phyloP scores from a whole-genome alignment of 2,329 filamentous ascomycete species.

The Sporothrix sp. region DNA sequence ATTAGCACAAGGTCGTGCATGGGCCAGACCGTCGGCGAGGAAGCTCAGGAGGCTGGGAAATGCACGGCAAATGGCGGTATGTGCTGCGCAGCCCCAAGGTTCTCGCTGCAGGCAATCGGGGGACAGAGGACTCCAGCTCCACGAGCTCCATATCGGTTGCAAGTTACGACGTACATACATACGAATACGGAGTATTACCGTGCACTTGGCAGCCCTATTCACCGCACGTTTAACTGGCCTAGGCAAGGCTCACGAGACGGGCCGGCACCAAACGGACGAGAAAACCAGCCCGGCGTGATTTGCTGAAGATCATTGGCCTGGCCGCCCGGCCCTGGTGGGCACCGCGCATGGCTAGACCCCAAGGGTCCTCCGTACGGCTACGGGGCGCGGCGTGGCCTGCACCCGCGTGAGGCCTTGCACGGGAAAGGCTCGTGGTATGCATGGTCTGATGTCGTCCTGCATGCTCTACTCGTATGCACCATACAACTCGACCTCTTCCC shows the following conservation, averaged over 20 bases:
- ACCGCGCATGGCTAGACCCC: not conserved
- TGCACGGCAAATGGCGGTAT: conserved; percentile 4
- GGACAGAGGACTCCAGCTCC: not conserved
- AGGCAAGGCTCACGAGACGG: conserved; percentile 9
- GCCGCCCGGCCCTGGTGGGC: not conserved
- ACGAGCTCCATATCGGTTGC: too few species aligned
- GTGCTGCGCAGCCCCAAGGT: not conserved
- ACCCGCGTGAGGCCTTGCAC: not conserved
- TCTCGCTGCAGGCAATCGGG: not conserved
- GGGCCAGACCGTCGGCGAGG: conserved; percentile 5
- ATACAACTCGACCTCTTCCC: too few species aligned
- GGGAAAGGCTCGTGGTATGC: too few species aligned
- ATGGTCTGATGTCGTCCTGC: too few species aligned
- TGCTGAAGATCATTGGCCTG: not conserved
- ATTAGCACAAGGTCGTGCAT: too few species aligned
- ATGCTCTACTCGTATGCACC: too few species aligned
- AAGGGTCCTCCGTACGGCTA: not conserved
- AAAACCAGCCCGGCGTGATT: not conserved
- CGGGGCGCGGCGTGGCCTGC: not conserved
- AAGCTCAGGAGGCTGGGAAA: not conserved
- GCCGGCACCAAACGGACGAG: not conserved
- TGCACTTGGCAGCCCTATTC: not conserved
- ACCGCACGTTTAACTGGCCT: conserved; percentile 1
- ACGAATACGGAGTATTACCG: not conserved
- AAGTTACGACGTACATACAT: too few species aligned